Percentiles rank a stretch among this genome's conserved stretches.
Conservation (phyloP, 2,329 filamentous ascomycete species). For the Sporothrix inflata region DNA sequence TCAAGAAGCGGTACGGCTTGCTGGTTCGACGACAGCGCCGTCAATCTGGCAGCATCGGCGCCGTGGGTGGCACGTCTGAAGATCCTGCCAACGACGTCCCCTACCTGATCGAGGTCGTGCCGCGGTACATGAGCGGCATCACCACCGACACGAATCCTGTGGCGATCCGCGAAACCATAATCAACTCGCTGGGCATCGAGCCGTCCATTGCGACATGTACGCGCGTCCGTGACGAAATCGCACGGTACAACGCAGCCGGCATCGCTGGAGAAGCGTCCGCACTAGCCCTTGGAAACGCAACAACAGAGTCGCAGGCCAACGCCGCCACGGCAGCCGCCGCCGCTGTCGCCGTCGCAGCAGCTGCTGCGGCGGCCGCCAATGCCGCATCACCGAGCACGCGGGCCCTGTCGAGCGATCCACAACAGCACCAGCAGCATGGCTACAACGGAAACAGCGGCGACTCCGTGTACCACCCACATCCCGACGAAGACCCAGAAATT, state of each 20-base stretch:
- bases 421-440: constrained; percentile 32
- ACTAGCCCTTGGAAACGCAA: background rate
- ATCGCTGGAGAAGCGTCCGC: constrained; percentile 10
- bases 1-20: constrained; percentile 65
- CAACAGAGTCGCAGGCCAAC: constrained; percentile 25
- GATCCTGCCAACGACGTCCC: constrained; percentile 60
- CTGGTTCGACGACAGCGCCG: constrained; percentile 60
- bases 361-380: constrained; percentile 26
- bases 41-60: constrained; percentile 44
- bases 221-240: constrained; percentile 61
- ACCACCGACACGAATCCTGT: constrained; percentile 61
- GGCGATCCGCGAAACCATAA: constrained; percentile 60
- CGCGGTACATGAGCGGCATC: constrained; percentile 59
- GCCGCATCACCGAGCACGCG: background rate
- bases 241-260: constrained; percentile 42
- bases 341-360: constrained; percentile 33
- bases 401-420: constrained; percentile 38
- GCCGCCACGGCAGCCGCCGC: constrained; percentile 32
- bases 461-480: constrained; percentile 34
- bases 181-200: constrained; percentile 60
- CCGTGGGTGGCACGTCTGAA: constrained; percentile 49
- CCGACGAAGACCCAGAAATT: constrained; percentile 59
- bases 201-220: constrained; percentile 58
- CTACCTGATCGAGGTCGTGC: constrained; percentile 64
- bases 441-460: constrained; percentile 30